A percentile compares a stretch with the other conserved stretches of the same genome.
Evolutionary conservation across 345 rosid genomes (phyloP).

Genomic region (Camelina neglecta): DNA sequence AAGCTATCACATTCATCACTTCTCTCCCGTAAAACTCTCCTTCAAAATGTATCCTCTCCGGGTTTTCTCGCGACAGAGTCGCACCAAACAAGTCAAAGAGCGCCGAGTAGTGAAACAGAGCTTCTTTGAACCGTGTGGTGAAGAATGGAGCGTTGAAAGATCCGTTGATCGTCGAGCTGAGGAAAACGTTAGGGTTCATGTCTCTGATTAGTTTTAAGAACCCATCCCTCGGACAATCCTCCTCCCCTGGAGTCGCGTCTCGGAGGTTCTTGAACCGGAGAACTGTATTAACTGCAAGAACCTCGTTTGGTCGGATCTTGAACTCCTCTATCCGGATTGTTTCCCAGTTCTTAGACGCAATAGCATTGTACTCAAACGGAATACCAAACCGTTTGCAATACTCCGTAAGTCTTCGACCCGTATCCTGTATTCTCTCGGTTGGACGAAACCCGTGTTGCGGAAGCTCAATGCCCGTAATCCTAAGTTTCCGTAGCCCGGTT

Average conservation of each 20-base stretch:
- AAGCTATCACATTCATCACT: constrained; percentile 70
- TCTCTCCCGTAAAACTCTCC: constrained; percentile 67
- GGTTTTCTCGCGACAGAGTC: constrained; percentile 53
- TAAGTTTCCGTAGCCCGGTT: constrained; percentile 65
- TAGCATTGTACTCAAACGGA: constrained; percentile 72
- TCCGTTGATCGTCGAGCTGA: constrained; percentile 59
- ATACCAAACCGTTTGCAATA: constrained; percentile 77
- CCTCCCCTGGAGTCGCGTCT: constrained; percentile 66
- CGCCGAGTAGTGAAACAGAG: constrained; percentile 73
- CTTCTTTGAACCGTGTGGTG: constrained; percentile 73
- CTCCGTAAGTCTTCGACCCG: constrained; percentile 65
- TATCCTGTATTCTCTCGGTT: constrained; percentile 66
- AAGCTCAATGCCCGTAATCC: constrained; percentile 86
- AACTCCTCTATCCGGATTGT: constrained; percentile 65
- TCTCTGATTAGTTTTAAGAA: constrained; percentile 62
- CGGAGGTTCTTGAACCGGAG: constrained; percentile 55
- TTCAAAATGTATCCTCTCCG: constrained; percentile 62
- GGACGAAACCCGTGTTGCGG: constrained; percentile 81
- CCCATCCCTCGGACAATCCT: constrained; percentile 61
- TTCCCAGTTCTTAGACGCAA: constrained; percentile 75
- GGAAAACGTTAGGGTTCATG: constrained; percentile 63
- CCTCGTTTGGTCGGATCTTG: constrained; percentile 59
- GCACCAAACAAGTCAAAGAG: constrained; percentile 67
- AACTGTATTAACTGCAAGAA: constrained; percentile 64
- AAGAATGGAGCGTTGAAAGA: constrained; percentile 81